A percentile compares a stretch with the other conserved stretches of the same genome.
Conservation (phyloP, 177 flowering plant genomes). For the Vitis hybrid region DNA sequence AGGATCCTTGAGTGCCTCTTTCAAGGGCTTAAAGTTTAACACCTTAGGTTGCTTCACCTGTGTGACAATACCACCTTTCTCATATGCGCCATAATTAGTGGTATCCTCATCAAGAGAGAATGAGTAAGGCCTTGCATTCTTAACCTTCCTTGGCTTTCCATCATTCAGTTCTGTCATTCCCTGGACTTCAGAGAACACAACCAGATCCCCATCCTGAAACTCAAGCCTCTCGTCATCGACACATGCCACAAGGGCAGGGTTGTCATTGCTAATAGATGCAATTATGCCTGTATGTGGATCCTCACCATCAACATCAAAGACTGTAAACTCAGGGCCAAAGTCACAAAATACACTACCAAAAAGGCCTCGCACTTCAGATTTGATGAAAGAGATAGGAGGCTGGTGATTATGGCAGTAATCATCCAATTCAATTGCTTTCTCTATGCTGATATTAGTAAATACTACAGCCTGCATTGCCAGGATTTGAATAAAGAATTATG, state of each 20-base stretch:
- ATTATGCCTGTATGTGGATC: constrained; percentile 89
- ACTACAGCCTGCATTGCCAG: constrained; percentile 70
- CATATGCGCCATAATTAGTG: constrained; percentile 58
- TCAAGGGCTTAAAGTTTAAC: constrained; percentile 73
- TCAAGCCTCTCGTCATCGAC: constrained; percentile 93
- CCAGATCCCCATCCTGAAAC: constrained; percentile 95
- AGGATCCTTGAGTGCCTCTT: constrained; percentile 74
- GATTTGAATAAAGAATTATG: constrained; percentile 7
- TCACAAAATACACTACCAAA: constrained; percentile 86
- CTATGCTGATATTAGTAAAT: constrained; percentile 63
- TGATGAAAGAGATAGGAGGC: constrained; percentile 83
- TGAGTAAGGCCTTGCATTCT: constrained; percentile 74
- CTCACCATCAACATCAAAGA: constrained; percentile 85
- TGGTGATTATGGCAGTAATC: constrained; percentile 79
- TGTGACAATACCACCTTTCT: constrained; percentile 88
- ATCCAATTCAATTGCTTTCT: constrained; percentile 69
- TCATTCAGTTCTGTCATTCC: constrained; percentile 93
- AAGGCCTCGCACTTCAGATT: constrained; percentile 84
- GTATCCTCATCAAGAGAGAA: constrained; percentile 88
- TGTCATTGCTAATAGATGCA: constrained; percentile 87
- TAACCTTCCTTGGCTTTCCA: constrained; percentile 83
- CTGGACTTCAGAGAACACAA: constrained; percentile 84
- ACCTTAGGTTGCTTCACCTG: constrained; percentile 89
- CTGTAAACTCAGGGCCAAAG: constrained; percentile 81
- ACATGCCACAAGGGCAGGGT: constrained; percentile 81